Conservation (phyloP, 75 land plant species). For the Selaginella moellendorffii region DNA sequence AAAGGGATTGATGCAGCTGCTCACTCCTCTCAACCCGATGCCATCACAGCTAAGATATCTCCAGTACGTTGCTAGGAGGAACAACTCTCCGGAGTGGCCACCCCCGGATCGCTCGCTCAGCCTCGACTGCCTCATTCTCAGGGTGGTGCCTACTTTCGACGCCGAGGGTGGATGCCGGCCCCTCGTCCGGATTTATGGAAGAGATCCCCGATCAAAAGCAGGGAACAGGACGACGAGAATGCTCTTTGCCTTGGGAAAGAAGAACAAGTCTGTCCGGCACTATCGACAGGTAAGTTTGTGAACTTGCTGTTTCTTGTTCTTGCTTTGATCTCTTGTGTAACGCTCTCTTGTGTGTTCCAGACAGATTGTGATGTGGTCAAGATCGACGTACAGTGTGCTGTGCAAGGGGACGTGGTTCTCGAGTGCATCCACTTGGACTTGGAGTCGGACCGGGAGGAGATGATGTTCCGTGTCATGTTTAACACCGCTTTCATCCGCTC, state of each 20-base stretch:
- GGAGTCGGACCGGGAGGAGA: slow-evolving; percentile 65
- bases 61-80: slow-evolving; percentile 83
- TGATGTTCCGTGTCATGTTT: slow-evolving; percentile 97
- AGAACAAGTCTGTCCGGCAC: slow-evolving; percentile 50
- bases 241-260: slow-evolving; percentile 56
- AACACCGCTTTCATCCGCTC: slow-evolving; percentile 93
- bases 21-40: slow-evolving; percentile 76
- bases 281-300: slow-evolving; percentile 51
- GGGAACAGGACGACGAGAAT: slow-evolving; percentile 51
- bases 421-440: slow-evolving; percentile 70
- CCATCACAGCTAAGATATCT: slow-evolving; percentile 93
- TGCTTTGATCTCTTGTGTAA: neutral
- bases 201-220: slow-evolving; percentile 45
- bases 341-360: slow-evolving; percentile 39
- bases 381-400: slow-evolving; percentile 80
- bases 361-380: slow-evolving; percentile 81
- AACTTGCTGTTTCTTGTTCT: neutral
- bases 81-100: slow-evolving; percentile 82
- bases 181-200: slow-evolving; percentile 75
- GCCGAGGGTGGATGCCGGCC: slow-evolving; percentile 83
- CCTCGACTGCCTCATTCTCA: slow-evolving; percentile 77
- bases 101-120: slow-evolving; percentile 77
- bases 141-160: slow-evolving; percentile 78
- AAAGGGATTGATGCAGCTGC: slow-evolving; percentile 60
- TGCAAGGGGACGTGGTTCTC: slow-evolving; percentile 92